Conservation (phyloP, 1,284 basidiomycete genomes). For the Laetiporus sulphureus region DNA sequence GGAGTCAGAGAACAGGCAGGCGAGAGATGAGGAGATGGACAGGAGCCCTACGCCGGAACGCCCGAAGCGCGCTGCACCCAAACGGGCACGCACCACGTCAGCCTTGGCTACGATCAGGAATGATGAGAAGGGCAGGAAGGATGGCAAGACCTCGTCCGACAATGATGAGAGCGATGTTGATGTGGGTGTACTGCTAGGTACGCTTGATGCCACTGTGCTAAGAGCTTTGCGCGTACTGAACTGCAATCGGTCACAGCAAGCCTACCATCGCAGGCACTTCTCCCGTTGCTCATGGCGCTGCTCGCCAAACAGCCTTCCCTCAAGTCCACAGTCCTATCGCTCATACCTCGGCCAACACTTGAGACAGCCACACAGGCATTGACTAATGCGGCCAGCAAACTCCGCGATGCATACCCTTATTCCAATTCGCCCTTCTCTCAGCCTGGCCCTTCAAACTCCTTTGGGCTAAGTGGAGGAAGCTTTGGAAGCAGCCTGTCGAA, state of each 20-base stretch:
- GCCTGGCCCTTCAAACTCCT: slow-evolving; percentile 17
- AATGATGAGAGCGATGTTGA: slow-evolving; percentile 54
- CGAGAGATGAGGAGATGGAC: slow-evolving; percentile 67
- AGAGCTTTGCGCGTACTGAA: slow-evolving; percentile 5
- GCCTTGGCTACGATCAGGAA: slow-evolving; percentile 18
- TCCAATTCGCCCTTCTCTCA: slow-evolving; percentile 44
- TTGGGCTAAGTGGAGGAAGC: slow-evolving; percentile 16
- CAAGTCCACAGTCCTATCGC: slow-evolving; percentile 58
- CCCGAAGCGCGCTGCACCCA: slow-evolving; percentile 57
- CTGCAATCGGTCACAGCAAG: slow-evolving; percentile 40
- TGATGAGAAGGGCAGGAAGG: slow-evolving; percentile 30
- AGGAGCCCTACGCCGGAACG: slow-evolving; percentile 75
- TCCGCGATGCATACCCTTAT: slow-evolving; percentile 76
- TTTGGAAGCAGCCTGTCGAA: slow-evolving; percentile 16
- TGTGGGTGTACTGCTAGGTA: slow-evolving; percentile 73
- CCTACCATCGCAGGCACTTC: slow-evolving; percentile 63
- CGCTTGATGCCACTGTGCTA: slow-evolving; percentile 21
- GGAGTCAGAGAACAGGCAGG: slow-evolving; percentile 32
- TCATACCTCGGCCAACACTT: slow-evolving; percentile 74
- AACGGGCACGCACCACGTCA: slow-evolving; percentile 49
- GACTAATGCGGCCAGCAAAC: slow-evolving; percentile 57
- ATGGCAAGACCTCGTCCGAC: slow-evolving; percentile 33
- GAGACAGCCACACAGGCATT: slow-evolving; percentile 67
- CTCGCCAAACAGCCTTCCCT: slow-evolving; percentile 58
- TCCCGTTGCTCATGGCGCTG: slow-evolving; percentile 64